These are phyloP conservation scores for Adansonia digitata DNA, from an alignment of 345 rosid genomes.

Conservation along the genomic window DNA sequence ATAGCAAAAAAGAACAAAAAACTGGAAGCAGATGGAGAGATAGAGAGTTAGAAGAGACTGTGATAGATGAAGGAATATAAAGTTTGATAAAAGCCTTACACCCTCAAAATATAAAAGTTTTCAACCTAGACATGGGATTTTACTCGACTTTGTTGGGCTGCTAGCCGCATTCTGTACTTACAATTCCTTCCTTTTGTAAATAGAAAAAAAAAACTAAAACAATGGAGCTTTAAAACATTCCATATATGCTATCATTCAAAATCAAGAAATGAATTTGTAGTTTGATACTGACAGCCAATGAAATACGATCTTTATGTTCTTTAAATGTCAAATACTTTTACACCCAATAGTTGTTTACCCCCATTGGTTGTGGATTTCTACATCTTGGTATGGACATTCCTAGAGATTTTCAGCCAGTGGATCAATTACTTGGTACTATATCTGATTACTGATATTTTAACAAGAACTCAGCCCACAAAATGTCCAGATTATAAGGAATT, in stretches of 20 bases:
- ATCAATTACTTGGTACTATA: background rate
- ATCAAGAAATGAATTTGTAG: conserved; percentile 17
- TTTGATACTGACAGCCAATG: conserved; percentile 15
- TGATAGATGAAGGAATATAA: background rate
- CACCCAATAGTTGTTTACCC: background rate
- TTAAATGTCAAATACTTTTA: background rate
- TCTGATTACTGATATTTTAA: background rate
- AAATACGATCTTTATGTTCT: conserved; percentile 6
- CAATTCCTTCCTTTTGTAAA: conserved; percentile 22
- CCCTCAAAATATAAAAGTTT: conserved; percentile 1
- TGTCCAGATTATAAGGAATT: background rate
- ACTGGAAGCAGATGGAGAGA: background rate
- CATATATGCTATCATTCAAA: conserved; percentile 6
- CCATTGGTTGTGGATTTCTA: background rate
- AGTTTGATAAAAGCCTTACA: conserved; percentile 16
- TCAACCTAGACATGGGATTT: background rate
- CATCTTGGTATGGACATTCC: background rate
- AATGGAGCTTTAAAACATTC: conserved; percentile 15
- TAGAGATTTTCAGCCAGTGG: background rate
- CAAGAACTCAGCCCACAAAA: background rate
- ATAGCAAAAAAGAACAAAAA: background rate
- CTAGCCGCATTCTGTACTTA: conserved; percentile 9
- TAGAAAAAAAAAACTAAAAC: conserved; percentile 18
- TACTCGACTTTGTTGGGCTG: background rate
- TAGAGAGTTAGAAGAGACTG: background rate